Percentiles rank a stretch among this genome's conserved stretches.
Conservation (phyloP, 116 monocot species). For the Zostera marina region DNA sequence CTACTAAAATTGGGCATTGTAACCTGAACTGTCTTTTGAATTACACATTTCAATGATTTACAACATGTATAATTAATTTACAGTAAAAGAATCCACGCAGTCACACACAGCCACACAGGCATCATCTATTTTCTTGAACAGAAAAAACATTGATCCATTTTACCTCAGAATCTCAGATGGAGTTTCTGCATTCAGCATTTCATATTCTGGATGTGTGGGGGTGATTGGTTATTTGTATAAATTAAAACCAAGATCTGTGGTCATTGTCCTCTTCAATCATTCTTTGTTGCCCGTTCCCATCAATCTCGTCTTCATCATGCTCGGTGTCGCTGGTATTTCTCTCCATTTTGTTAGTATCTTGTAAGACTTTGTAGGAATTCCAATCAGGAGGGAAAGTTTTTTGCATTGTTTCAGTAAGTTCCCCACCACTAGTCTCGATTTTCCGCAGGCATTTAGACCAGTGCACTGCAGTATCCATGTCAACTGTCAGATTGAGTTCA, state of each 20-base stretch:
- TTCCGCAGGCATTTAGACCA: conserved; percentile 71
- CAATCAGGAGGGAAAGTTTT: conserved; percentile 81
- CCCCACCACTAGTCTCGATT: conserved; percentile 84
- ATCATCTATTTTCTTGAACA: no score
- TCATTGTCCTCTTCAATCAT: conserved; percentile 9
- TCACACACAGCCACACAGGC: no score
- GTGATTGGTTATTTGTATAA: background rate
- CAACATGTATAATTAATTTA: no score
- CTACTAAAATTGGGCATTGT: no score
- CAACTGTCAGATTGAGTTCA: conserved; percentile 50
- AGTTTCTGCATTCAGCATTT: no score
- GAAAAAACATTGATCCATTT: background rate
- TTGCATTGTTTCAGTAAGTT: conserved; percentile 77
- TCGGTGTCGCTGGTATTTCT: background rate
- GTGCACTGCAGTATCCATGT: conserved; percentile 72
- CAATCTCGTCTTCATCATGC: background rate
- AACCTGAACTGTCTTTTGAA: no score
- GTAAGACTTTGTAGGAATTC: conserved; percentile 35
- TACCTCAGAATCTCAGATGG: background rate
- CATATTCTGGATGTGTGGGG: no score
- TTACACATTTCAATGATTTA: no score
- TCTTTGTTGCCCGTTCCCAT: background rate
- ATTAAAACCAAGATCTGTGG: conserved; percentile 17
- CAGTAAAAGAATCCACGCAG: no score
- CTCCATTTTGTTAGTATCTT: conserved; percentile 7